Evolutionary conservation across 2,329 filamentous ascomycete species (phyloP), one percentile per base, ranked within the genome.

Genomic region (Metarhizium humberi): DNA sequence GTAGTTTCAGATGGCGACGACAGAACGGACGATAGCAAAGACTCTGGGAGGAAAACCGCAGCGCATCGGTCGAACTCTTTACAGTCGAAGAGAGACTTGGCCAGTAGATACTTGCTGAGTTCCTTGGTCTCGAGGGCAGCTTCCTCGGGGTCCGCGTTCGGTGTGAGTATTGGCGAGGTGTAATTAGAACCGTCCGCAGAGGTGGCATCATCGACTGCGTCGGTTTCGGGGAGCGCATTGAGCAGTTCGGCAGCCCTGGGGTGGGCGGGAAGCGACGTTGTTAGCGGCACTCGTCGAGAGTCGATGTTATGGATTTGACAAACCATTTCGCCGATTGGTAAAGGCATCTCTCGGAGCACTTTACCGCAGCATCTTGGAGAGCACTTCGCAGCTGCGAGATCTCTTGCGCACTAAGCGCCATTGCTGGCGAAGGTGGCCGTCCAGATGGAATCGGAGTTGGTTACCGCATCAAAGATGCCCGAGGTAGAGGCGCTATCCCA

Each of bases 321-420:
- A 47, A 96, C 94, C 94, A 99, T 84, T 97, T 97, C 32, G 94
- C 87, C 6, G 92, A 94, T 65, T 96, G 92, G 67, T 96, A 97
- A 13, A 99, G 80, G 70, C 94, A 96, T 69, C 94, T 80, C 69
- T 99, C 94, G 1, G 91, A 95, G 74, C 92, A 97, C 67, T 91
- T 91, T 29, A 94, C 79, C 3, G 94, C 86, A 34, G 92, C 90
- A 65, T 91, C 87, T 69, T 95, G 90, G 47, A 96, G 78, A 38
- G 89, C 83, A 42, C 79, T 80, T 65, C 87, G 84, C 58, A 95
- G 76, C 66, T 90, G 86, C 52, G 75, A 72, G 48, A 78, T 75
- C 58, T 85, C 81, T 58, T 78, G 73, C 54, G 78, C 72, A 56
- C 75, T 81, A 57, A 85, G 74, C 56, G 73, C 71, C 81, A 84